Evolutionary conservation across 441 rosid genomes (phyloP).

Genomic region (Daphne laureola): DNA sequence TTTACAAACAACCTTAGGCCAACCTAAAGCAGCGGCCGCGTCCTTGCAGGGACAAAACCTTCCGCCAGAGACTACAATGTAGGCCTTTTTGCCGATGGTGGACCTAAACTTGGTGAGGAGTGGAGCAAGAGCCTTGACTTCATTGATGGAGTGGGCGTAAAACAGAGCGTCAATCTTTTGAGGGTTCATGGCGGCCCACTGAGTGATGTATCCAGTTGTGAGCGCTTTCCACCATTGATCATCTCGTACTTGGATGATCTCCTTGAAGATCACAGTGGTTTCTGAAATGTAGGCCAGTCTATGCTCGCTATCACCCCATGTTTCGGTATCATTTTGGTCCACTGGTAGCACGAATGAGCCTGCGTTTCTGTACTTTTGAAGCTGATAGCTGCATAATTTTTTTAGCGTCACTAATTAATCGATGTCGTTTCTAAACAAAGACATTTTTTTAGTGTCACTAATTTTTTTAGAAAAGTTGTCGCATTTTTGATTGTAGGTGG

Average conservation of each 20-base stretch:
- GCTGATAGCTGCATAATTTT: conserved; percentile 69
- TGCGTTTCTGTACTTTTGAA: conserved; percentile 87
- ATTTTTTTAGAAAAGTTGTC: too few relatives aligned
- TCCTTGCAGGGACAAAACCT: conserved; percentile 75
- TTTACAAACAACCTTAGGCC: conserved; percentile 74
- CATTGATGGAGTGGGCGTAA: conserved; percentile 77
- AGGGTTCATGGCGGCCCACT: conserved; percentile 98
- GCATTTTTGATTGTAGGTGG: too few relatives aligned
- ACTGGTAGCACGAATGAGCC: conserved; percentile 91
- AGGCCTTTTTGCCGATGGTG: conserved; percentile 83
- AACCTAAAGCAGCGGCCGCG: conserved; percentile 58
- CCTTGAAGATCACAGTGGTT: conserved; percentile 94
- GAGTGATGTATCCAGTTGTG: conserved; percentile 83
- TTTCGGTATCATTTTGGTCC: conserved; percentile 72
- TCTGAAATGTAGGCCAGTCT: conserved; percentile 92
- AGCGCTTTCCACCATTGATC: conserved; percentile 98
- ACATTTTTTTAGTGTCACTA: too few relatives aligned
- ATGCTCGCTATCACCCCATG: conserved; percentile 99
- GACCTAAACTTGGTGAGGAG: conserved; percentile 79
- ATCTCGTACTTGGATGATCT: conserved; percentile 81
- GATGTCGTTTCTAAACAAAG: too few relatives aligned
- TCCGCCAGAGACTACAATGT: conserved; percentile 83
- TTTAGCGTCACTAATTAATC: too few relatives aligned
- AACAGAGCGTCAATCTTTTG: conserved; percentile 88
- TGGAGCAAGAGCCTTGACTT: conserved; percentile 66